These are phyloP conservation scores for Cenococcum geophilum DNA, from an alignment of 495 filamentous ascomycete genomes.

Conservation along the genomic window DNA sequence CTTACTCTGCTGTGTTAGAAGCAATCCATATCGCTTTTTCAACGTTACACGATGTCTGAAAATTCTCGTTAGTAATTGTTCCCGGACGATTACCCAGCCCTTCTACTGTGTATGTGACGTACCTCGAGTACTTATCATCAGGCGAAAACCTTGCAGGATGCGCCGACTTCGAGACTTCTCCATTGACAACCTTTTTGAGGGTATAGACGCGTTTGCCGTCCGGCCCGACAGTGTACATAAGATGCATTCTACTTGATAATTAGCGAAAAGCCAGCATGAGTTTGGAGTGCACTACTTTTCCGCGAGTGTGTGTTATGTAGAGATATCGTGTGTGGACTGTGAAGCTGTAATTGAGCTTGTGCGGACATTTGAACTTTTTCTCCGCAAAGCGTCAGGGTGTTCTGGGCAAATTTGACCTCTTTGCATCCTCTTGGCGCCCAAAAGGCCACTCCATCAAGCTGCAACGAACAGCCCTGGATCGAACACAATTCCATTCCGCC, in stretches of 20 bases:
- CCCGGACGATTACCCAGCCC: neutral
- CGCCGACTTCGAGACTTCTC: conserved; percentile 85
- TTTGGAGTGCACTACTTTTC: neutral
- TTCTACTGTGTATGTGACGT: conserved; percentile 24
- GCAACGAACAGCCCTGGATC: too few species aligned
- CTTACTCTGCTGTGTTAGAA: conserved; percentile 79
- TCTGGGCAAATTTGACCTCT: neutral
- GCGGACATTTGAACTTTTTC: conserved; percentile 4
- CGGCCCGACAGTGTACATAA: conserved; percentile 77
- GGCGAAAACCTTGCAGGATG: conserved; percentile 96
- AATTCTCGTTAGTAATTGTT: conserved; percentile 1
- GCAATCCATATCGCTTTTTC: conserved; percentile 82
- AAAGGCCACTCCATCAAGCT: conserved; percentile 3
- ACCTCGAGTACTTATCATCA: conserved; percentile 94
- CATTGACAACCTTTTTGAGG: conserved; percentile 69
- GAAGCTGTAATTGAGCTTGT: neutral
- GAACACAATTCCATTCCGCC: neutral
- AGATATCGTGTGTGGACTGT: neutral
- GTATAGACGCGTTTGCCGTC: conserved; percentile 84
- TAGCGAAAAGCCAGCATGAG: neutral
- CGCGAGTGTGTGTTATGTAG: neutral
- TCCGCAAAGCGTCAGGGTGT: neutral
- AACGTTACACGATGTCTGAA: conserved; percentile 79
- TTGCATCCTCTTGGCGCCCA: neutral
- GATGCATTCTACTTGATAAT: conserved; percentile 56